Evolutionary conservation across 225 moss, liverwort and hornwort species (phyloP).

Genomic region (Anthoceros angustus): DNA sequence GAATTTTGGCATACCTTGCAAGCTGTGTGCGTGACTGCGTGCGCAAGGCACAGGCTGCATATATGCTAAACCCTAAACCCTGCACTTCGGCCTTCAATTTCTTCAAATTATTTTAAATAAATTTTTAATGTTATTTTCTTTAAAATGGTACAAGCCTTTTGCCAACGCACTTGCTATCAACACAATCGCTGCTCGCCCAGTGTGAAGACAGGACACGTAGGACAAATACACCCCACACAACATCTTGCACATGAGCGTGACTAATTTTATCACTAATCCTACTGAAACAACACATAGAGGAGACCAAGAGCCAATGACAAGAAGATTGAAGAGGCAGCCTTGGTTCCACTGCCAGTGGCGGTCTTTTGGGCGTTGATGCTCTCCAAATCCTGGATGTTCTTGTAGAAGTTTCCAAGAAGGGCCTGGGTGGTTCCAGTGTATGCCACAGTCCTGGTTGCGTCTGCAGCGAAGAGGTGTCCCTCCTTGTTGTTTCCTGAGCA

Average conservation of each 20-base stretch:
- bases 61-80: too few species aligned
- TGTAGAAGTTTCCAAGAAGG: constrained; percentile 1
- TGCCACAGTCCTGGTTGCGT: constrained; percentile 23
- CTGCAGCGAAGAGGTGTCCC: constrained; percentile 18
- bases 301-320: neutral
- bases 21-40: too few species aligned
- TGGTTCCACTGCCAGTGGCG: neutral
- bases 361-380: neutral
- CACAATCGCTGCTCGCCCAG: too few species aligned
- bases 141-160: too few species aligned
- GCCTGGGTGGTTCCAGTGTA: constrained; percentile 22
- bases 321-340: neutral
- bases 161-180: too few species aligned
- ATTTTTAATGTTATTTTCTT: too few species aligned
- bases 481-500: constrained; percentile 10
- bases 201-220: too few species aligned
- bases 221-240: neutral
- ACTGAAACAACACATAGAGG: neutral
- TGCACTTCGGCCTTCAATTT: too few species aligned
- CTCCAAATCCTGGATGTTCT: neutral
- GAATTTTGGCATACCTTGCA: too few species aligned
- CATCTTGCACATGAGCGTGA: neutral
- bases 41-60: too few species aligned
- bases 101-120: too few species aligned
- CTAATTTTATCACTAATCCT: neutral